Evolutionary conservation across 129 eudicot genomes (phyloP), one percentile per base, ranked within the genome.

Genomic region (Helichrysum umbraculigerum): DNA sequence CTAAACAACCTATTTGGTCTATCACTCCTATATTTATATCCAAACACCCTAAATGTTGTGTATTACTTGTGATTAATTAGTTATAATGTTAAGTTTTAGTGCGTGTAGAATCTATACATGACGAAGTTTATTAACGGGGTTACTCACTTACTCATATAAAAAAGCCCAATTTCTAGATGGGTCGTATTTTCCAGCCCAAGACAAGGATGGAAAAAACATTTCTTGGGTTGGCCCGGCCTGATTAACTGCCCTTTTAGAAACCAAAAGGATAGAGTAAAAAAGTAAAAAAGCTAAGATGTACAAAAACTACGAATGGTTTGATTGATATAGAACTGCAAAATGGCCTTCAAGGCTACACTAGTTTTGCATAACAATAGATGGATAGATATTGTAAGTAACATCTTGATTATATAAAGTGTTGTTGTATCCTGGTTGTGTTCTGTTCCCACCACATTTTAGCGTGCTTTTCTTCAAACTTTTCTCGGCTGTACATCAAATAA

Each of bases 401-500:
- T 28, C 44, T 7, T 5, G 8, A 12, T 12, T 44, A 1, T 14
- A 1, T 14, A 32, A 1, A 16, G 4, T 94, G 97, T 72, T 88
- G 88, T 76, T 94, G 97, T 60, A 94, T 94, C 75, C 98, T 83
- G 35, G 85, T 92, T 85, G 83, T 77, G 85, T 94, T 94, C 74
- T 85, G 88, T 81, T 94, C 96, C 98, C 98, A 94, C 98, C 98
- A 94, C 87, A 85, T 2, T 58, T 97, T 87, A 33, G 98, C 98
- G 16, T 87, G 93, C 90, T 77, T 78, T 73, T 94, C 98, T 50
- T 97, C 96, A 47, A 94, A 94, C 75, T 73, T 84, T 79, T 91
- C 97, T 52, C 98, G 98, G 72, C 98, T 94, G 88, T 82, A 12
- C 61, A 66, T 30, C 74, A 66, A 7, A 56, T 41, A 25, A 17